Evolutionary conservation across 2,329 filamentous ascomycete genomes (phyloP).

Genomic region (Huntiella moniliformis): DNA sequence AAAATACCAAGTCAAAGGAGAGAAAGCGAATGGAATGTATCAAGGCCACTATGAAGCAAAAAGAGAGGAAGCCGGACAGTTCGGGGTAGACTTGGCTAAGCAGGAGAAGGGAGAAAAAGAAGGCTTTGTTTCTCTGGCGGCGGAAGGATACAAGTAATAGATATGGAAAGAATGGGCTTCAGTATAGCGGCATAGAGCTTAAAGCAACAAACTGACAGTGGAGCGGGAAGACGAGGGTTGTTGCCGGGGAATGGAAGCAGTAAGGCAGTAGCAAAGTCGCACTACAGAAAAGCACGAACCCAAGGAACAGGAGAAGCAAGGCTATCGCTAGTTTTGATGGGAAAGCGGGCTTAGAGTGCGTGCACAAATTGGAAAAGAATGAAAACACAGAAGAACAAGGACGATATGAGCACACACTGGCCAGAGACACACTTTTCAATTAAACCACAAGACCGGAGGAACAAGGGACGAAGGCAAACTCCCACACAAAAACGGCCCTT

Average conservation of each 20-base stretch:
- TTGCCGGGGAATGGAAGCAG: too few relatives aligned
- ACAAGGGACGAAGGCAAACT: neutral
- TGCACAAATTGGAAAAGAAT: neutral
- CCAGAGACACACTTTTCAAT: neutral
- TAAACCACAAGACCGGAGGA: neutral
- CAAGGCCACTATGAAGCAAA: neutral
- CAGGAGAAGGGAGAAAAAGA: too few relatives aligned
- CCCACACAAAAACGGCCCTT: too few relatives aligned
- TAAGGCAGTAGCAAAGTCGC: too few relatives aligned
- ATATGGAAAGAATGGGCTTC: too few relatives aligned
- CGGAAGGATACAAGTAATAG: too few relatives aligned
- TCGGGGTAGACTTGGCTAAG: too few relatives aligned
- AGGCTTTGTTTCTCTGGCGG: too few relatives aligned
- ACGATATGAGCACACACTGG: neutral
- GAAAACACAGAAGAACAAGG: neutral
- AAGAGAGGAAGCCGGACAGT: too few relatives aligned
- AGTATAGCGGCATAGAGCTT: too few relatives aligned
- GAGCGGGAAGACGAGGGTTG: too few relatives aligned
- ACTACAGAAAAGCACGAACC: neutral
- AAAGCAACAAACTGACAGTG: too few relatives aligned
- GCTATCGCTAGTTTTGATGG: neutral
- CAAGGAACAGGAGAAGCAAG: neutral
- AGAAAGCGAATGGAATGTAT: conserved; percentile 3
- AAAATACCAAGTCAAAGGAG: conserved; percentile 5
- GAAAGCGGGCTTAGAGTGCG: neutral